A percentile compares a stretch with the other conserved stretches of the same genome.
Conservation (phyloP, 2,329 filamentous ascomycete species). For the Neoarthrinium moseri region DNA sequence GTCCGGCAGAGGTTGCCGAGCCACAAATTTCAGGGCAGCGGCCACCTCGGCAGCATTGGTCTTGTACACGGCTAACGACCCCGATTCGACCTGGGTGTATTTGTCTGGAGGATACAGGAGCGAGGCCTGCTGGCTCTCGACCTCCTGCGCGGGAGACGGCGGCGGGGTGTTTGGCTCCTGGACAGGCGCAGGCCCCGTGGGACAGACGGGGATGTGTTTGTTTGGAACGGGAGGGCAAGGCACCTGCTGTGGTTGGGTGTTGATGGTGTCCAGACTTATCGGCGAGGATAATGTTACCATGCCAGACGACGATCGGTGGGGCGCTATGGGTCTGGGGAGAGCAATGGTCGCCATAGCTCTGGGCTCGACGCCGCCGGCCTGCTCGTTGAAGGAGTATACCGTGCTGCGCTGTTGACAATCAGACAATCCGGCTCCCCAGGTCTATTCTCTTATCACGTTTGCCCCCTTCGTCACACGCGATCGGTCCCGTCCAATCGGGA, state of each 20-base stretch:
- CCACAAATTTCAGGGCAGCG: slow-evolving; percentile 71
- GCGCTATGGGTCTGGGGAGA: slow-evolving; percentile 45
- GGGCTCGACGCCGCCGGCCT: too few relatives aligned
- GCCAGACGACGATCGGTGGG: slow-evolving; percentile 42
- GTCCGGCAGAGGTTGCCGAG: slow-evolving; percentile 79
- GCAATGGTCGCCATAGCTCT: slow-evolving; percentile 54
- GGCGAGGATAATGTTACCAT: slow-evolving; percentile 39
- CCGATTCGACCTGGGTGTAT: slow-evolving; percentile 52
- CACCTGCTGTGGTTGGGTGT: slow-evolving; percentile 29
- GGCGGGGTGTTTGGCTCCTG: slow-evolving; percentile 61
- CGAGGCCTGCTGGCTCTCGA: slow-evolving; percentile 60
- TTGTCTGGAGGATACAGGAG: slow-evolving; percentile 72
- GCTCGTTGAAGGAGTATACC: too few relatives aligned
- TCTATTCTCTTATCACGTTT: too few relatives aligned
- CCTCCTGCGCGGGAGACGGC: slow-evolving; percentile 61
- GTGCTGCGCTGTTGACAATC: too few relatives aligned
- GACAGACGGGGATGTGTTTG: slow-evolving; percentile 86
- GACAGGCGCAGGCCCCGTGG: slow-evolving; percentile 67
- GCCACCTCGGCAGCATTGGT: slow-evolving; percentile 69
- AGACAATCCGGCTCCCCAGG: too few relatives aligned
- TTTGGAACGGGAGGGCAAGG: slow-evolving; percentile 64
- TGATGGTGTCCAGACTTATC: slow-evolving; percentile 39
- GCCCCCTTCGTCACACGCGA: slow-evolving; percentile 2
- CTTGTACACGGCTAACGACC: slow-evolving; percentile 65
- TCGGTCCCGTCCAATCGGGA: slow-evolving; percentile 1